These are phyloP conservation scores for Cordyceps tenuipes DNA, from an alignment of 2,329 filamentous ascomycete species.

Conservation along the genomic window DNA sequence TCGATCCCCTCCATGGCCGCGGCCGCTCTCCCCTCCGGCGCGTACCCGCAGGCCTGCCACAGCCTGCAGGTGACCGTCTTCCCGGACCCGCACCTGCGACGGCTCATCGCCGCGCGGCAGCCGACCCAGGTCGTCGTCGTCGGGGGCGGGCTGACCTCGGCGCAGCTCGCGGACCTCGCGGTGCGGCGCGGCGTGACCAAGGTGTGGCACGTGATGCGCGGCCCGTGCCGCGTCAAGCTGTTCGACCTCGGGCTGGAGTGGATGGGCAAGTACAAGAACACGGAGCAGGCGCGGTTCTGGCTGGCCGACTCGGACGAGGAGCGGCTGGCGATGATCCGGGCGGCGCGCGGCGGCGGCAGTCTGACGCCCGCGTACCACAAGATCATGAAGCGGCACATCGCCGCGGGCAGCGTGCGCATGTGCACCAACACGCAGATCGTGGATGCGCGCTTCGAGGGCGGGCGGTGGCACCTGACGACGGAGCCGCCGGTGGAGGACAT, in stretches of 20 bases:
- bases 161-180: slow-evolving; percentile 62
- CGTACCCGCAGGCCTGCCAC: slow-evolving; percentile 45
- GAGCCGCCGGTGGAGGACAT: slow-evolving; percentile 39
- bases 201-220: slow-evolving; percentile 63
- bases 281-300: slow-evolving; percentile 70
- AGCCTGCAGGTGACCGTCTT: slow-evolving; percentile 55
- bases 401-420: slow-evolving; percentile 43
- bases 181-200: slow-evolving; percentile 56
- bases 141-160: slow-evolving; percentile 68
- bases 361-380: slow-evolving; percentile 62
- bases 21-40: not conserved
- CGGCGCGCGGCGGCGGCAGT: slow-evolving; percentile 67
- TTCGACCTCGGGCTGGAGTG: slow-evolving; percentile 71
- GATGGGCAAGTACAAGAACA: slow-evolving; percentile 77
- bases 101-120: slow-evolving; percentile 34
- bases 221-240: slow-evolving; percentile 54
- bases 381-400: slow-evolving; percentile 53
- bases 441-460: slow-evolving; percentile 38
- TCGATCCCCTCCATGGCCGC: slow-evolving; percentile 25
- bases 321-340: slow-evolving; percentile 55
- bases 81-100: slow-evolving; percentile 42
- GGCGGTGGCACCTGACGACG: slow-evolving; percentile 37
- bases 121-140: slow-evolving; percentile 61
- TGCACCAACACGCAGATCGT: slow-evolving; percentile 49
- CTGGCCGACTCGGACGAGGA: slow-evolving; percentile 63